phyloP scores from a whole-genome alignment of 495 filamentous ascomycete species.

The Lentithecium fluviatile region DNA sequence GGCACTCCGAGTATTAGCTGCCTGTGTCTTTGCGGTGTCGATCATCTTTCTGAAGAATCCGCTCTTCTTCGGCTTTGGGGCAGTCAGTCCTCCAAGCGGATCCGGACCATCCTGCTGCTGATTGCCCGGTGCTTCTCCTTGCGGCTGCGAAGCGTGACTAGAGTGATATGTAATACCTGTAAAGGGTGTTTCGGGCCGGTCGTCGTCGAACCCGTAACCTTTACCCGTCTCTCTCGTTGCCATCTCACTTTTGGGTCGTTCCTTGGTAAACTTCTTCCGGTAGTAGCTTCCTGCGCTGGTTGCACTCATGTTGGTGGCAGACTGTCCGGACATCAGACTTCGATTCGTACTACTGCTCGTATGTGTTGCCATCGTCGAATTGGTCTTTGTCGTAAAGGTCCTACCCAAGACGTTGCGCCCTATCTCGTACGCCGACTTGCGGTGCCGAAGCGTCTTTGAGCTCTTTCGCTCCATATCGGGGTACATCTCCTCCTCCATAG shows the following conservation, averaged over 20 bases:
- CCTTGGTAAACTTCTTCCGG: constrained; percentile 56
- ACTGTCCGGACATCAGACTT: constrained; percentile 89
- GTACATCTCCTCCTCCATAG: constrained; percentile 51
- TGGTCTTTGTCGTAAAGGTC: constrained; percentile 85
- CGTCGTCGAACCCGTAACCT: constrained; percentile 48
- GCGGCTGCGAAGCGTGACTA: constrained; percentile 68
- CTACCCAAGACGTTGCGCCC: constrained; percentile 66
- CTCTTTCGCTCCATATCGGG: constrained; percentile 22
- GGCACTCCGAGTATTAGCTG: constrained; percentile 83
- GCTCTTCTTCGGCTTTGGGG: constrained; percentile 85
- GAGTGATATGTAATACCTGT: constrained; percentile 81
- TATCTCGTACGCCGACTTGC: constrained; percentile 84
- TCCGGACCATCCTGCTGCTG: constrained; percentile 50
- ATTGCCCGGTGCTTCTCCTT: constrained; percentile 46
- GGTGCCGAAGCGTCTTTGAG: constrained; percentile 49
- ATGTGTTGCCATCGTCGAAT: constrained; percentile 70
- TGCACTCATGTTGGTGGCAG: constrained; percentile 86
- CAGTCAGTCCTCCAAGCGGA: constrained; percentile 74
- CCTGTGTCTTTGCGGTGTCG: constrained; percentile 89
- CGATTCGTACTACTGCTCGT: constrained; percentile 71
- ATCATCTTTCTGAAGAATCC: constrained; percentile 97
- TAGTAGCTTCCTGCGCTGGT: constrained; percentile 93
- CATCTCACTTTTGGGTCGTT: constrained; percentile 54
- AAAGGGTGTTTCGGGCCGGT: constrained; percentile 45
- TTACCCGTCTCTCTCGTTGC: constrained; percentile 39